Percentiles rank a stretch among this genome's conserved stretches.
Conservation (phyloP, 352 stramenopile species). For the Globisporangium abappressorium region DNA sequence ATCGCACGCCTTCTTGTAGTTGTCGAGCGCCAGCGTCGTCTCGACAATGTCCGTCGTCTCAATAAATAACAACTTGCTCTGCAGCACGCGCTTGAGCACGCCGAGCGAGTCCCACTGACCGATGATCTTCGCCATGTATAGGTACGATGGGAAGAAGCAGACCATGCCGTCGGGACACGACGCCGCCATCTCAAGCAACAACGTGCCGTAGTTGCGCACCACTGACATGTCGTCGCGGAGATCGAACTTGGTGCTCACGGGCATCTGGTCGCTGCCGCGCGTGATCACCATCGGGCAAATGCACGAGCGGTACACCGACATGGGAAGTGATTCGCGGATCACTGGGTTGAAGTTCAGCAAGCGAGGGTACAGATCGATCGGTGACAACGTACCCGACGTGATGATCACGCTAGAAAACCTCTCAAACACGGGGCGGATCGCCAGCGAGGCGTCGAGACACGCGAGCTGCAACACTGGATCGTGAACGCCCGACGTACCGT, state of each 20-base stretch:
- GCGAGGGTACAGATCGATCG: conserved; percentile 98
- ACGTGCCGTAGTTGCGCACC: conserved; percentile 94
- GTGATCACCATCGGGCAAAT: conserved; percentile 99
- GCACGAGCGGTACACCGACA: conserved; percentile 97
- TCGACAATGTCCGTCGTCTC: conserved; percentile 99
- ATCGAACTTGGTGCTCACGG: conserved; percentile 95
- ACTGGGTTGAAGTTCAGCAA: conserved; percentile 97
- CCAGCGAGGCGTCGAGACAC: conserved; percentile 96
- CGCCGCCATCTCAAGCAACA: conserved; percentile 94
- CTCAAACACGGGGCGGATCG: conserved; percentile 98
- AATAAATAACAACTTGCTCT: conserved; percentile 99
- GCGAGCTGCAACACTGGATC: conserved; percentile 91
- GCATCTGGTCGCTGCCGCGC: conserved; percentile 94
- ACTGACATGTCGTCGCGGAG: conserved; percentile 87
- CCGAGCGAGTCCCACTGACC: conserved; percentile 93
- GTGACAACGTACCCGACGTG: conserved; percentile 95
- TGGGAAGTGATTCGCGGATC: conserved; percentile 94
- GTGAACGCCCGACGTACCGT: conserved; percentile 70
- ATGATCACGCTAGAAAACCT: conserved; percentile 89
- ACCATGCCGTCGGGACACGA: conserved; percentile 98
- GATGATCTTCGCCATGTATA: conserved; percentile 99
- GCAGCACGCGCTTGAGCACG: conserved; percentile 92
- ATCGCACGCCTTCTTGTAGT: conserved; percentile 97
- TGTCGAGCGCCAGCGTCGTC: conserved; percentile 98
- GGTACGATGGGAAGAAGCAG: conserved; percentile 99